These are phyloP conservation scores for Cercospora janseana DNA, from an alignment of 2,329 filamentous ascomycete genomes.

Conservation along the genomic window DNA sequence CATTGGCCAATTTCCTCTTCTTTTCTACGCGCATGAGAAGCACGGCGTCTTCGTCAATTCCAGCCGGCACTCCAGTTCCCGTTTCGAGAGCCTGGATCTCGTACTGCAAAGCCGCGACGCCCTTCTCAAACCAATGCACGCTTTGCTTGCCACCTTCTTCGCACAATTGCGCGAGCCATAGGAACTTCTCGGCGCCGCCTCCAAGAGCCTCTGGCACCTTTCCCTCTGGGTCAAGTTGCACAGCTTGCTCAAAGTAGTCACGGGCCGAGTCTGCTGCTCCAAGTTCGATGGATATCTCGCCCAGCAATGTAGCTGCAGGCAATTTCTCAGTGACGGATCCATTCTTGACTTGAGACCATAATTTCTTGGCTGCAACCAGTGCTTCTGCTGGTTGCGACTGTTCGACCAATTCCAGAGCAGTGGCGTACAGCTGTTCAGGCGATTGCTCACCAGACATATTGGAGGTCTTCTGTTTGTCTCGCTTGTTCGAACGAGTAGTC, in stretches of 20 bases:
- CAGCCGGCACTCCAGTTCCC: conserved; percentile 36
- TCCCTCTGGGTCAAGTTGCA: conserved; percentile 74
- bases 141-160: conserved; percentile 61
- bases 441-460: conserved; percentile 45
- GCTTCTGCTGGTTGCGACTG: conserved; percentile 59
- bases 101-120: conserved; percentile 68
- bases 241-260: conserved; percentile 69
- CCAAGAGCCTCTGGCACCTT: conserved; percentile 66
- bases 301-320: conserved; percentile 70
- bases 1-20: conserved; percentile 78
- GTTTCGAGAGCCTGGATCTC: conserved; percentile 65
- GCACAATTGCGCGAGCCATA: conserved; percentile 89
- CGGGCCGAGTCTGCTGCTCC: conserved; percentile 77
- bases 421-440: conserved; percentile 55
- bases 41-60: conserved; percentile 35
- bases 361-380: conserved; percentile 54
- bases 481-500: conserved; percentile 42
- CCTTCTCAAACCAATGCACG: conserved; percentile 62
- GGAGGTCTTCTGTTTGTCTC: neutral
- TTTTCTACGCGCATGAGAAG: conserved; percentile 61
- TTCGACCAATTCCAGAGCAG: conserved; percentile 57
- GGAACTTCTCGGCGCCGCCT: conserved; percentile 87
- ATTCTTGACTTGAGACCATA: conserved; percentile 50
- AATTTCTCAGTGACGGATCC: conserved; percentile 46
- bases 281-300: conserved; percentile 76